These are phyloP conservation scores for Lipomyces orientalis DNA, from an alignment of 805 yeast species.

Conservation along the genomic window DNA sequence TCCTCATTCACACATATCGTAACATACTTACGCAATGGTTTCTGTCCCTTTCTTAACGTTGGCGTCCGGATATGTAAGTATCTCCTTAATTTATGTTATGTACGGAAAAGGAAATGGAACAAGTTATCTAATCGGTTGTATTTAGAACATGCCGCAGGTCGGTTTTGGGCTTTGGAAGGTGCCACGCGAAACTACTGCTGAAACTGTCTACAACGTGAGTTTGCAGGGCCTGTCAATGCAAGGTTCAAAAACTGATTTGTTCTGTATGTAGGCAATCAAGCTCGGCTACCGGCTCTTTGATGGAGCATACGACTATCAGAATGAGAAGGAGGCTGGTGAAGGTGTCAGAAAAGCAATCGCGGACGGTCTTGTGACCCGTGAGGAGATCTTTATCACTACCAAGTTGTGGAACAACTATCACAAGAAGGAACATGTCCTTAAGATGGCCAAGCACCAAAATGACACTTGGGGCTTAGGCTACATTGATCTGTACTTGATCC, in stretches of 20 bases:
- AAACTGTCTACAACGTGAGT: slow-evolving; percentile 73
- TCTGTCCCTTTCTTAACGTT: too few species aligned
- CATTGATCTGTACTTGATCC: slow-evolving; percentile 81
- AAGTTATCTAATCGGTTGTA: too few species aligned
- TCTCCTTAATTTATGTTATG: too few species aligned
- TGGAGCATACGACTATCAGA: slow-evolving; percentile 73
- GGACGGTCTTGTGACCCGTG: slow-evolving; percentile 72
- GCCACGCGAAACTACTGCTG: slow-evolving; percentile 65
- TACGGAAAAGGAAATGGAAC: too few species aligned
- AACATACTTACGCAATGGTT: too few species aligned
- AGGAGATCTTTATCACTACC: slow-evolving; percentile 76
- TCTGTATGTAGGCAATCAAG: too few species aligned
- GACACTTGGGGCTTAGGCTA: slow-evolving; percentile 74
- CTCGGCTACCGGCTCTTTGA: slow-evolving; percentile 78
- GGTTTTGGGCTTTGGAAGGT: slow-evolving; percentile 88
- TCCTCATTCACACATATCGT: too few species aligned
- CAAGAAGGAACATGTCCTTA: slow-evolving; percentile 60
- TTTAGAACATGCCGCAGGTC: slow-evolving; percentile 75
- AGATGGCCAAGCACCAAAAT: slow-evolving; percentile 67
- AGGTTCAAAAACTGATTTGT: too few species aligned
- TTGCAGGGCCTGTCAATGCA: too few species aligned
- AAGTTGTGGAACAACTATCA: slow-evolving; percentile 88
- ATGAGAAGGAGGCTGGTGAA: slow-evolving; percentile 69
- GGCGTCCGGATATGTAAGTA: too few species aligned
- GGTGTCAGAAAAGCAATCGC: slow-evolving; percentile 66